Conservation (phyloP, 2,329 filamentous ascomycete species). For the Fusarium sp. region DNA sequence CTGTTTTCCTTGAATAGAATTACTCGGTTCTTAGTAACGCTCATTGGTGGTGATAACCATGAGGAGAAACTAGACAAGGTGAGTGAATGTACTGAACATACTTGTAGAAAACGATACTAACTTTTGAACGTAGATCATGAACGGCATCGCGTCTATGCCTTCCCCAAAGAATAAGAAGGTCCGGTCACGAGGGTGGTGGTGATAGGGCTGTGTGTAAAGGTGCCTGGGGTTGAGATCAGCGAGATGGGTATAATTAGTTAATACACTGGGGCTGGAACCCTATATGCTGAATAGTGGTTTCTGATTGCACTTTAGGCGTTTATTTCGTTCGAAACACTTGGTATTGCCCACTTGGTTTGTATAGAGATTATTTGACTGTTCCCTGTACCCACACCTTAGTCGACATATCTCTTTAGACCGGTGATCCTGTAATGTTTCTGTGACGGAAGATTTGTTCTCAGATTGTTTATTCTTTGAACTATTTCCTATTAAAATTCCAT, state of each 20-base stretch:
- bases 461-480: not conserved
- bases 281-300: not conserved
- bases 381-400: not conserved
- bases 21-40: not conserved
- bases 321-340: not conserved
- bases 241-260: not conserved
- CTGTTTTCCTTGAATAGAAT: not conserved
- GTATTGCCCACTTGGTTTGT: not conserved
- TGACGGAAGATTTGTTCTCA: not conserved
- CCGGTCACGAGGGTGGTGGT: not conserved
- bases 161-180: not conserved
- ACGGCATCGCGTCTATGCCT: not conserved
- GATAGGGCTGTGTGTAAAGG: not conserved
- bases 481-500: not conserved
- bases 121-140: not conserved
- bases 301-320: not conserved
- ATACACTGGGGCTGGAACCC: not conserved
- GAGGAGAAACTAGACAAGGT: not conserved
- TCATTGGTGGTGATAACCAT: not conserved
- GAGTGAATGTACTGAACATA: not conserved
- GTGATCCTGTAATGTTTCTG: not conserved
- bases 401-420: not conserved
- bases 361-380: not conserved
- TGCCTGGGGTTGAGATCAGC: not conserved
- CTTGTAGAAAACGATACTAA: not conserved